A percentile compares a stretch with the other conserved stretches of the same genome.
These are phyloP conservation scores for Posidonia oceanica DNA, from an alignment of 116 monocot genomes.

Conservation along the genomic window DNA sequence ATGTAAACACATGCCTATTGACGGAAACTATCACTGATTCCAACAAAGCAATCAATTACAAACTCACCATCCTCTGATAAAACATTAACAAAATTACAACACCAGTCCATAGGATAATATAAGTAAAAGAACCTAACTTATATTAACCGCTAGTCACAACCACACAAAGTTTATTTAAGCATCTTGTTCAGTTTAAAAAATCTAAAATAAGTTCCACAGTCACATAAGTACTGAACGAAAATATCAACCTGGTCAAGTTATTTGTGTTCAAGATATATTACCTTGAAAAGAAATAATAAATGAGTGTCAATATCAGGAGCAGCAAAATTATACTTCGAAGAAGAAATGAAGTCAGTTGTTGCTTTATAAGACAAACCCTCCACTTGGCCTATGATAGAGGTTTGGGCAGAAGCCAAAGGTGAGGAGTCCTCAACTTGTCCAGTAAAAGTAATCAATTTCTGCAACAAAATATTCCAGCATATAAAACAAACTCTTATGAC, in stretches of 20 bases:
- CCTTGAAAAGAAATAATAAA: conserved; percentile 86
- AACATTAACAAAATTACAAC: no score
- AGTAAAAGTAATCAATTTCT: conserved; percentile 64
- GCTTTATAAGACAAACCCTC: conserved; percentile 61
- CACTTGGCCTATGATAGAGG: conserved; percentile 19
- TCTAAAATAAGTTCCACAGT: no score
- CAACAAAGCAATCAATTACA: no score
- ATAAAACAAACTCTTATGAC: not conserved
- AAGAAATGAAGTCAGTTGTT: conserved; percentile 50
- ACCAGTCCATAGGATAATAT: no score
- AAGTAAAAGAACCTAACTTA: no score
- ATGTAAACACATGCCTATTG: no score
- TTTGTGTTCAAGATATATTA: conserved; percentile 9
- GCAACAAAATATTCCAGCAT: conserved; percentile 10
- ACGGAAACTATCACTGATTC: no score
- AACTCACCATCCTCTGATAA: no score
- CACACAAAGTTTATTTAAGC: no score
- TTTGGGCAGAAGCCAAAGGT: conserved; percentile 22
- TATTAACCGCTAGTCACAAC: no score
- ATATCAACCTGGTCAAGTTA: not conserved
- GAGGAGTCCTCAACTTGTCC: conserved; percentile 81
- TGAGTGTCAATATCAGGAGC: conserved; percentile 48
- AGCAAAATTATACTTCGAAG: conserved; percentile 56
- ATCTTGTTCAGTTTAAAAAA: no score
- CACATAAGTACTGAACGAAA: no score